Percentiles rank a stretch among this genome's conserved stretches.
phyloP scores from a whole-genome alignment of 345 rosid genomes.

The Rhodomyrtus tomentosa region DNA sequence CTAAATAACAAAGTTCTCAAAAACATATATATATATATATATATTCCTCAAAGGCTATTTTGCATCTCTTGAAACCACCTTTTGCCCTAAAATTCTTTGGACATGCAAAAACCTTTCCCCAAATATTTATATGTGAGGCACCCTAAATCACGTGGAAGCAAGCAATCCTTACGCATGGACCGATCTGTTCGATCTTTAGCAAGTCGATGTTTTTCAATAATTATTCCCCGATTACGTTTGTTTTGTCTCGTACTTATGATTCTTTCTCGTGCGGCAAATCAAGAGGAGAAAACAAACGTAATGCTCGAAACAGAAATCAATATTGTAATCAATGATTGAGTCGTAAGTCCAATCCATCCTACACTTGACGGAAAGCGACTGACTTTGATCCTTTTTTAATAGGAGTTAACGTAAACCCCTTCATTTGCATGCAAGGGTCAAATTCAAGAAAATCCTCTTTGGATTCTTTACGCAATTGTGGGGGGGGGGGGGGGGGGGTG shows the following conservation, averaged over 20 bases:
- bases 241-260: background rate
- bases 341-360: background rate
- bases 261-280: background rate
- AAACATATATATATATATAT: no score
- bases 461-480: background rate
- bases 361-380: background rate
- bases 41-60: background rate
- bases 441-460: background rate
- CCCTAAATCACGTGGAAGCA: background rate
- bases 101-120: background rate
- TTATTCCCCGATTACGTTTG: background rate
- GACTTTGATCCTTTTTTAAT: background rate
- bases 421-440: background rate
- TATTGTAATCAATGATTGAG: background rate
- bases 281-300: background rate
- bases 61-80: accelerated
- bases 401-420: background rate
- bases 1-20: background rate
- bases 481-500: no score
- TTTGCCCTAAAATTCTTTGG: accelerated
- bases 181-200: background rate
- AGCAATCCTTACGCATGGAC: background rate
- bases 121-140: background rate
- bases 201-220: background rate
- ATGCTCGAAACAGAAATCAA: background rate